Percentiles rank a stretch among this genome's conserved stretches.
Conservation (phyloP, 163 green algal species). For the Coccomyxa subellipsoidea region DNA sequence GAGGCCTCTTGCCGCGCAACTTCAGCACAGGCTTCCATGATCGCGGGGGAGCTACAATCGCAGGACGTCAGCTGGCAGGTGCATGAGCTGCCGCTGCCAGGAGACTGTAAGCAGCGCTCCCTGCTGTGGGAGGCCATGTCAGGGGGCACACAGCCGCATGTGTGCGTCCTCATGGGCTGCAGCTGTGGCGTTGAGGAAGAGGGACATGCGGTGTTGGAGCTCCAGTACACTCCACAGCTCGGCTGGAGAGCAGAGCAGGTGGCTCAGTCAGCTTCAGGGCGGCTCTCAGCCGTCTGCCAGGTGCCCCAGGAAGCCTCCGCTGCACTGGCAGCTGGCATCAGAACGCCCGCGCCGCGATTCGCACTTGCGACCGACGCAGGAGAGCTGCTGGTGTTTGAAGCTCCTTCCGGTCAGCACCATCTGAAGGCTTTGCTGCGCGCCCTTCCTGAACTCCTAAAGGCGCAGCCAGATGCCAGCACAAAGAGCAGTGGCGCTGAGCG, state of each 20-base stretch:
- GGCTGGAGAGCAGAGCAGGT: neutral
- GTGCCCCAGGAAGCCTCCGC: neutral
- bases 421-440: neutral
- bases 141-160: neutral
- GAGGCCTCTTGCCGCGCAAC: neutral
- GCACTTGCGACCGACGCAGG: neutral
- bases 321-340: neutral
- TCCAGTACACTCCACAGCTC: neutral
- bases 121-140: neutral
- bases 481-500: neutral
- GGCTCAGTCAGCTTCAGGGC: neutral
- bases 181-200: neutral
- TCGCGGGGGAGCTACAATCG: neutral
- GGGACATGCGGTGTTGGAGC: neutral
- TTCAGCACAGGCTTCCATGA: neutral
- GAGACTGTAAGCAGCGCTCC: neutral
- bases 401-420: neutral
- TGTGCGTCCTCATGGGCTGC: neutral
- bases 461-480: neutral
- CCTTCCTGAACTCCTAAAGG: neutral
- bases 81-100: neutral
- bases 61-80: neutral
- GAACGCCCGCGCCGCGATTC: neutral
- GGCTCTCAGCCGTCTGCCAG: neutral
- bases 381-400: neutral